These are phyloP conservation scores for Centrapalus pauciflorus DNA, from an alignment of 129 eudicot genomes.

Conservation along the genomic window DNA sequence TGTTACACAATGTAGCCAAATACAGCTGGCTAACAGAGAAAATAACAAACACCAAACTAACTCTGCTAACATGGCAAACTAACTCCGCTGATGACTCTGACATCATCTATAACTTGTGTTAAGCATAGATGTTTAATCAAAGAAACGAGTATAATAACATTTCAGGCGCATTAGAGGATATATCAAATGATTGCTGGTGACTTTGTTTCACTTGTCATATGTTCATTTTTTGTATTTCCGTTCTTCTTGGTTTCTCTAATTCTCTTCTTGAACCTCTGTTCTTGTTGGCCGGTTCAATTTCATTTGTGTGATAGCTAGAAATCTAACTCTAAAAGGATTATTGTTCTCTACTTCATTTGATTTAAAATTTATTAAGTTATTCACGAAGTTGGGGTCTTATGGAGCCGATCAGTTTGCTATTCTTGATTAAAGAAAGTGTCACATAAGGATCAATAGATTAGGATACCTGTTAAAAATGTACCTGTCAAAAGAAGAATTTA, in stretches of 20 bases:
- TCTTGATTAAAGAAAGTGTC: not conserved
- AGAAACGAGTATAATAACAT: not conserved
- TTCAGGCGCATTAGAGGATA: not conserved
- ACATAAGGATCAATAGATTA: not conserved
- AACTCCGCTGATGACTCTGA: too few relatives aligned
- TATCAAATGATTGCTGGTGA: not conserved
- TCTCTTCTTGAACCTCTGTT: not conserved
- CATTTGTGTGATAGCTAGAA: not conserved
- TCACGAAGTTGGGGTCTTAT: not conserved
- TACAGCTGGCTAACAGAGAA: too few relatives aligned
- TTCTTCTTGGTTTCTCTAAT: not conserved
- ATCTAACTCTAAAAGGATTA: not conserved
- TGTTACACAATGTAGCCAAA: too few relatives aligned
- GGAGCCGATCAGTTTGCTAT: not conserved
- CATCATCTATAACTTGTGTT: too few relatives aligned
- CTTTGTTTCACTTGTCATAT: not conserved
- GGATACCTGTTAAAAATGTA: not conserved
- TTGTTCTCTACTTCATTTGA: not conserved
- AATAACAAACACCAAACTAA: too few relatives aligned
- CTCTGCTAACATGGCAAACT: too few relatives aligned
- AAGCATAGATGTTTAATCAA: not conserved
- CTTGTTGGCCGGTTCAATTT: not conserved
- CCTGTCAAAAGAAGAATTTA: not conserved
- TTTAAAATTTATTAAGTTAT: not conserved
- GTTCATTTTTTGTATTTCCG: not conserved